Conservation (phyloP, 2,329 filamentous ascomycete genomes). For the Cordyceps militaris region DNA sequence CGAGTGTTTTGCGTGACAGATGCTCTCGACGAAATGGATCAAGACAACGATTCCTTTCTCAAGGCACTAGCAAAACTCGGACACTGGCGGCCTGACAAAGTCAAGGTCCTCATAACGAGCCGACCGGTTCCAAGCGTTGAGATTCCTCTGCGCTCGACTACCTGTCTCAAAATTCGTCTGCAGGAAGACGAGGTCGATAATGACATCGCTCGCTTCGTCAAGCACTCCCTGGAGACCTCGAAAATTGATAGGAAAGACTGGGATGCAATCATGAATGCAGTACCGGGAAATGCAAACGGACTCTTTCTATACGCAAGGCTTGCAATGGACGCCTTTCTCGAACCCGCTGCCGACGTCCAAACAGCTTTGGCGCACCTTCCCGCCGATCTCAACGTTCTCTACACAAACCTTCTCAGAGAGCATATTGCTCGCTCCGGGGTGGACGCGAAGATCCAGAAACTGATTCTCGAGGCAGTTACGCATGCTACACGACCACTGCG, state of each 20-base stretch:
- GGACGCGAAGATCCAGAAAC: slow-evolving; percentile 25
- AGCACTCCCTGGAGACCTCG: neutral
- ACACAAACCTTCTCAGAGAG: neutral
- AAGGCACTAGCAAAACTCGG: slow-evolving; percentile 26
- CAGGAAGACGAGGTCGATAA: slow-evolving; percentile 2
- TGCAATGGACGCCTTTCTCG: slow-evolving; percentile 32
- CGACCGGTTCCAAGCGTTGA: slow-evolving; percentile 29
- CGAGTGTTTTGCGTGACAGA: slow-evolving; percentile 34
- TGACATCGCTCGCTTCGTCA: slow-evolving; percentile 4
- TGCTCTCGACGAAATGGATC: slow-evolving; percentile 41
- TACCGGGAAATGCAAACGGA: slow-evolving; percentile 32
- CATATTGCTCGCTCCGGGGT: slow-evolving; percentile 23
- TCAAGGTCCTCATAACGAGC: slow-evolving; percentile 39
- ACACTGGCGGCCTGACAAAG: slow-evolving; percentile 20
- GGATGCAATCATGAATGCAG: slow-evolving; percentile 19
- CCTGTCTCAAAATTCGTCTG: slow-evolving; percentile 29
- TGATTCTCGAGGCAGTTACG: slow-evolving; percentile 34
- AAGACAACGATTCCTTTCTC: slow-evolving; percentile 29
- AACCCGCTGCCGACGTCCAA: slow-evolving; percentile 20
- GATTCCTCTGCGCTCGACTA: slow-evolving; percentile 20
- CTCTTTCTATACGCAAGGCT: slow-evolving; percentile 39
- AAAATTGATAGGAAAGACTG: neutral
- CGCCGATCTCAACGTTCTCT: neutral
- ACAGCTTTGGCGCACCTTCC: slow-evolving; percentile 28
- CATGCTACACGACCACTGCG: slow-evolving; percentile 35